Evolutionary conservation across 2,329 filamentous ascomycete species (phyloP), one percentile per base, ranked within the genome.

Genomic region (Colletotrichum costaricense): DNA sequence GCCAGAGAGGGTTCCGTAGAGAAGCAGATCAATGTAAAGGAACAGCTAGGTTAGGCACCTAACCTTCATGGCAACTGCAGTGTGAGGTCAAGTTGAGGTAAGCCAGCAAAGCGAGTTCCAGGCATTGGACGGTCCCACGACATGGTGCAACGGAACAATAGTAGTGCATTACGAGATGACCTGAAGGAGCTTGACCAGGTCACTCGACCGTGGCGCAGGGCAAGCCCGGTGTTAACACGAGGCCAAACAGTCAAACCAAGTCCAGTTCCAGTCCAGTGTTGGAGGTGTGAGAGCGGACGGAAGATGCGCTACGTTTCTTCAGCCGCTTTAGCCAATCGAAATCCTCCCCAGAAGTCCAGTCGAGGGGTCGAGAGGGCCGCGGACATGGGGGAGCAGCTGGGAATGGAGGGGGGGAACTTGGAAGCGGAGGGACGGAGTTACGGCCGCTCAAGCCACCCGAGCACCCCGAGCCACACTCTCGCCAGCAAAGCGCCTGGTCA

Each of bases 401-500:
- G 4, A 30, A 28, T 28, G 54, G 54, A 19, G 54, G 24, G 28
- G 35, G 26, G 26, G 38, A 19, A 42, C 38, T 42, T 42, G 16
- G 14, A 19, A 42, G 38, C 33, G 22, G 9, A 28, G 42, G 28
- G 19, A 26, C 33, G 26, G 30, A n/a, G 46, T n/a, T 55, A 14
- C 66, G 42, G 60, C 66, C 60, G 60, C 30, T 66, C 60, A 73
- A 73, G 70, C 70, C 60, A 69, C 65, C 69, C 69, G 69, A 68
- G 65, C 66, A 68, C 65, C 24, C 69, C 65, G 69, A 58, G 65
- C 69, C 42, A 72, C 69, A 58, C 38, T 49, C 19, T 49, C 42
- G 12, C 42, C 42, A 49, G 42, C 42, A 49, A 49, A 49, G 42
- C 42, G 42, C 42, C 42, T n/a, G 42, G 42, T 42, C 38, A 42